Evolutionary conservation across 441 rosid species (phyloP), one percentile per base, ranked within the genome.

Genomic region (Flueggea neowawraea): DNA sequence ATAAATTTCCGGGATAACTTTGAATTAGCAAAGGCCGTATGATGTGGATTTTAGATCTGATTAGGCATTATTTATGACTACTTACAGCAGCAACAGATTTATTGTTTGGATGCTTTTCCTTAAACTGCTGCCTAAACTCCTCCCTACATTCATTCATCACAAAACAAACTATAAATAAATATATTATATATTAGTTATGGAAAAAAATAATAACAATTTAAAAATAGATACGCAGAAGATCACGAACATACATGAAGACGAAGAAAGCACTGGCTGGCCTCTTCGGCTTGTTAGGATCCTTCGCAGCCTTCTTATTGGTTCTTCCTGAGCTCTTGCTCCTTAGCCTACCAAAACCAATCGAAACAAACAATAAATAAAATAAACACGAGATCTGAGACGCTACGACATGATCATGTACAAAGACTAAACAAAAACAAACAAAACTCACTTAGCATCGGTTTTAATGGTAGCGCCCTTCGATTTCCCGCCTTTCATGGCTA

Each of bases 191-290:
- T 10, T 1, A 11, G 10, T 10, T 4, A 47, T 12, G 14, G 14
- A 47, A 0, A 47, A 4, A 0, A 36, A 5, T 36, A 36, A 36
- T 5, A 36, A 36, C 4, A 36, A 36, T 5, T 36, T 5, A 36
- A 36, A 4, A 5, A 55, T 5, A 10, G 3, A 10, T 17, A 6
- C 8, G 41, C 3, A 8, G 12, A 50, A 66, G 28, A 12, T 14
- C 10, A 32, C 36, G 12, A 43, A 41, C 49, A 13, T 85, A 92
- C 98, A 89, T 92, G 88, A 92, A 92, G 45, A 92, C 91, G 71
- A 92, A 92, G 95, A 92, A 92, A 68, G 98, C 96, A 68, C 96
- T 89, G 22, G 95, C 85, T 6, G 97, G 96, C 78, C 95, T 80
- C 80, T 90, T 90, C 0, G 97, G 97, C 70, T 90, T 88, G 79